These are phyloP conservation scores for Lignosus rhinocerotis DNA, from an alignment of 1,284 basidiomycete species.

Conservation along the genomic window DNA sequence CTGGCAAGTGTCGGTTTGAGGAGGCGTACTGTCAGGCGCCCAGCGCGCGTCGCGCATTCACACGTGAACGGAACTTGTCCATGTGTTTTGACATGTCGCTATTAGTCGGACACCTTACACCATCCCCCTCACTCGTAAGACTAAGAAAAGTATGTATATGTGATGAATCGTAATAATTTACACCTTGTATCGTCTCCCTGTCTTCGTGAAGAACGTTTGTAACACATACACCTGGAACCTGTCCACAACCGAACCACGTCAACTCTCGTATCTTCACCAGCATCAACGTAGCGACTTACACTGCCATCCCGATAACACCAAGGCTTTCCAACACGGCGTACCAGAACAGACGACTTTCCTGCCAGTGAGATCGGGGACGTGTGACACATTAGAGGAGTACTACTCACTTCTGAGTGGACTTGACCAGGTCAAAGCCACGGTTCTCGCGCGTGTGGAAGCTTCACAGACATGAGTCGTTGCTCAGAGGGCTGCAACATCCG, in stretches of 20 bases:
- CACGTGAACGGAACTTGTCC: slow-evolving; percentile 14
- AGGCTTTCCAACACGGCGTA: slow-evolving; percentile 80
- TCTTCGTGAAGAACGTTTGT: slow-evolving; percentile 92
- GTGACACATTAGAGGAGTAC: slow-evolving; percentile 24
- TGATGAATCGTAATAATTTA: slow-evolving; percentile 38
- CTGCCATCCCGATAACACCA: slow-evolving; percentile 80
- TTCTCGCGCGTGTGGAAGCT: slow-evolving; percentile 85
- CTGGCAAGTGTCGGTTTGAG: no score
- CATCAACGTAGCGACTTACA: slow-evolving; percentile 48
- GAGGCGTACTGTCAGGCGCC: background rate
- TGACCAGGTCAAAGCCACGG: slow-evolving; percentile 78
- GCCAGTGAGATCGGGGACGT: slow-evolving; percentile 3
- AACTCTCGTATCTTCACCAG: slow-evolving; percentile 9
- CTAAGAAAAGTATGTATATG: slow-evolving; percentile 7
- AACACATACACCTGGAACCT: slow-evolving; percentile 88
- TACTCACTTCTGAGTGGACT: slow-evolving; percentile 71
- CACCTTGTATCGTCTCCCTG: slow-evolving; percentile 83
- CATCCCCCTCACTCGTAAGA: background rate
- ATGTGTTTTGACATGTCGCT: background rate
- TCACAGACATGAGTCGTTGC: slow-evolving; percentile 6
- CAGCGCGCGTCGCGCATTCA: slow-evolving; percentile 8
- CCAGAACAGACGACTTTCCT: slow-evolving; percentile 81
- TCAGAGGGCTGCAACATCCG: slow-evolving; percentile 11
- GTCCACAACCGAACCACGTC: slow-evolving; percentile 8
- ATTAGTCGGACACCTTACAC: background rate